Evolutionary conservation across 1,284 basidiomycete species (phyloP).

Genomic region (Papiliotrema laurentii): DNA sequence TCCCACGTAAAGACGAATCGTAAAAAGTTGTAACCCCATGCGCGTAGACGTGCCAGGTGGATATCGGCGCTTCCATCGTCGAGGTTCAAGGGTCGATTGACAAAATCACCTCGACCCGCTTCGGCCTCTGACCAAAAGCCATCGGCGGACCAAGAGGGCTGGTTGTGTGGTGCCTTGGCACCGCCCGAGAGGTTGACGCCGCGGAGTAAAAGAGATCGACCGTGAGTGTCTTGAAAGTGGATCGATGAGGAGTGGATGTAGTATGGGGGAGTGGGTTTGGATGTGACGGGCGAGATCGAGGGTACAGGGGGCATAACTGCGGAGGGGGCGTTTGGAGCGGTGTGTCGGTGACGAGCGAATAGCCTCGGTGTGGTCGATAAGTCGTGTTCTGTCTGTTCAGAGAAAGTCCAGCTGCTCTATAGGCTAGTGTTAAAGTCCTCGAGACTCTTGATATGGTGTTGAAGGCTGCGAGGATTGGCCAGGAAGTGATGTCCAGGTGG

Average conservation of each 20-base stretch:
- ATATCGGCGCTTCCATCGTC: constrained; percentile 49
- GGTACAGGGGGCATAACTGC: constrained; percentile 38
- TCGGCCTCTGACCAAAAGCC: constrained; percentile 88
- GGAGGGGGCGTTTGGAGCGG: background rate
- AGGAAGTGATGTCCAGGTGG: no score
- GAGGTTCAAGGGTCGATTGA: constrained; percentile 71
- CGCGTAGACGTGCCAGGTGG: constrained; percentile 77
- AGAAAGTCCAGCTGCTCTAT: no score
- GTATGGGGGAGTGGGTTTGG: constrained; percentile 49
- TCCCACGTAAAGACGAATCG: constrained; percentile 94
- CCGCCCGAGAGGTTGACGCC: constrained; percentile 91
- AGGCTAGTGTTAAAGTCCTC: no score
- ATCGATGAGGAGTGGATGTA: constrained; percentile 62
- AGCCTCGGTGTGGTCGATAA: background rate
- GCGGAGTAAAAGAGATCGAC: constrained; percentile 78
- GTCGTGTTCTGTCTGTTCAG: background rate
- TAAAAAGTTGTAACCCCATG: constrained; percentile 95
- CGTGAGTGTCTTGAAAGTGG: constrained; percentile 77
- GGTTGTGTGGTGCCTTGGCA: constrained; percentile 71
- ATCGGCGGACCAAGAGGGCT: constrained; percentile 63
- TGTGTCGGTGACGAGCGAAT: background rate
- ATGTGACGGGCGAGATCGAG: constrained; percentile 63
- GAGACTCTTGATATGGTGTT: no score
- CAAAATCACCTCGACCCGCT: constrained; percentile 62
- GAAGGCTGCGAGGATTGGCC: no score